Base-by-base conservation (phyloP, 2,329 filamentous ascomycete species). In the Ceratocystis alfenasii region DNA sequence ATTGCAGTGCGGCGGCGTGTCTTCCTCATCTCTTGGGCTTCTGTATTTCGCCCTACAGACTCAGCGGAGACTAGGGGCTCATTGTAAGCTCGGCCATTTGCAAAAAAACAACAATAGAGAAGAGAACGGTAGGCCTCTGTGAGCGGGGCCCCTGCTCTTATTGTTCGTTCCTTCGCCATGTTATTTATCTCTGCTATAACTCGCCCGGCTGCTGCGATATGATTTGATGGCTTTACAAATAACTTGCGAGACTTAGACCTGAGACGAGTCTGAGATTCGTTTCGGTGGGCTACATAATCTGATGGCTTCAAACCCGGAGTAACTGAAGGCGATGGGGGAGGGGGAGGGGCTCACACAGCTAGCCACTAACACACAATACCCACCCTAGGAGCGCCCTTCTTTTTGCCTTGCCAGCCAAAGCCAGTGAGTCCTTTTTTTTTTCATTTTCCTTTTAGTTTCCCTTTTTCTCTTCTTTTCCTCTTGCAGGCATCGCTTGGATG, bases 221-320 rank as follows among this genome's bases (percentile, higher is more conserved):
- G 17, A 30, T 33, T 57, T 33, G 17, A 30, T 33, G 28, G 28
- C 53, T 33, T 33, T 57, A 28, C 25, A 30, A n/a, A 57, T 5
- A 30, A 59, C 33, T 36, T 36, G 10, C 33, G 33, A 15, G 33
- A 33, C 25, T n/a, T 20, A 10, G 12, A 30, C 53, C 53, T 59
- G 53, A 59, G 53, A 59, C 53, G 53, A 59, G 53, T 59, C 28
- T 59, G 53, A 59, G 53, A 8, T 59, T 5, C 15, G 53, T 57
- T 57, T 57, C 53, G 53, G 25, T 33, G 15, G 53, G 22, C 53
- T 57, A 30, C 53, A 28, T 33, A 28, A 30, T 17, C 10, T 17
- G 15, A 17, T 12, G 4, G 33, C 28, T 59, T 8, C 28, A 59
- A 59, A 30, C 53, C 28, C 5, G 15, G 25, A 36, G 28, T 59